Evolutionary conservation across 2,329 filamentous ascomycete genomes (phyloP), one percentile per base, ranked within the genome.

Genomic region (Sporothrix mexicana): DNA sequence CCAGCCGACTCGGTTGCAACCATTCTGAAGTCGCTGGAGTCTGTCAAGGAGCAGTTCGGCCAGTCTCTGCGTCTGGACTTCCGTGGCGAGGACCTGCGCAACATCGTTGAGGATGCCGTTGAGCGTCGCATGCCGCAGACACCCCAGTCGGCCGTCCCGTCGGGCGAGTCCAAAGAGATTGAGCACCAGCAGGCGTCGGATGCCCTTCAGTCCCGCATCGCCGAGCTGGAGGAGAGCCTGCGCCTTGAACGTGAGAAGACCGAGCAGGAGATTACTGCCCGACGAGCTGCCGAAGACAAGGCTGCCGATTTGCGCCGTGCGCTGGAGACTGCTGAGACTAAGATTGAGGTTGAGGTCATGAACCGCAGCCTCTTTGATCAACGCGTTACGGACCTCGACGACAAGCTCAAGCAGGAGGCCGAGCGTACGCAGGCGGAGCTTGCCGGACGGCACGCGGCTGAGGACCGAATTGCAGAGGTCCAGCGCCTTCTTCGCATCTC

Each of bases 391-490:
- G 91, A 93, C 61, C 85, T 95, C 0, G 92, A 94, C 79, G 90
- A 89, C 62, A 90, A 90, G 79, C 84, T 93, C 62, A 87, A 87
- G 73, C 82, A 87, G 10, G 88, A 91, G 49, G 90, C 93, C 76
- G 85, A 86, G 49, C 86, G 87, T 72, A 87, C 86, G 1, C 91
- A 94, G 75, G 82, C 88, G 70, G 91, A 95, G 77, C 82, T 91
- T 73, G 84, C 86, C 61, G 82, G 83, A 66, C 88, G 92, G 73
- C 88, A 91, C 71, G 85, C 88, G 47, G 90, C 91, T 0, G 92
- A 95, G 79, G 92, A 95, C 78, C 88, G 88, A 74, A 83, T 93
- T 15, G 88, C 90, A 5, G 92, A 95, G 78, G 86, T 90, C n/a
- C 91, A 94, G 80, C 86, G 90, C 71, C 86, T 91, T 25, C 85